Evolutionary conservation across 2,329 filamentous ascomycete species (phyloP).

Genomic region (Ophiostoma ulmi): DNA sequence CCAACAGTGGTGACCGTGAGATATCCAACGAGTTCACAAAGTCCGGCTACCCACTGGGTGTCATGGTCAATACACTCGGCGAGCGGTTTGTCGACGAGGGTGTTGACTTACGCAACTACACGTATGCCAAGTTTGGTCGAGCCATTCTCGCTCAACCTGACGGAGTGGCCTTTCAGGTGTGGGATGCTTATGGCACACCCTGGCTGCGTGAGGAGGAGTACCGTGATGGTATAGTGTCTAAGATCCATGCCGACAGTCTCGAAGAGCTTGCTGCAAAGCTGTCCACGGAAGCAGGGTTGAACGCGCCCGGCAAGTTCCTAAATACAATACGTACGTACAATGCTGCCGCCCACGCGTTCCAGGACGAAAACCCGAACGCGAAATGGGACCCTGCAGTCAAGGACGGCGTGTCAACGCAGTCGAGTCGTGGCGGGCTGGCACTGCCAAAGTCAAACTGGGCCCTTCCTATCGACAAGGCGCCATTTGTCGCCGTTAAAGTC

Average conservation of each 20-base stretch:
- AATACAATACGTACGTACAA: not conserved
- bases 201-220: constrained; percentile 35
- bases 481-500: constrained; percentile 60
- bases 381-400: constrained; percentile 57
- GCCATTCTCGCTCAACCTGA: constrained; percentile 57
- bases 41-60: constrained; percentile 60
- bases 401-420: constrained; percentile 59
- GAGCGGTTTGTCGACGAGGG: constrained; percentile 63
- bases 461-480: constrained; percentile 49
- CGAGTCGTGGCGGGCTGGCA: constrained; percentile 38
- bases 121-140: constrained; percentile 60
- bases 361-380: constrained; percentile 39
- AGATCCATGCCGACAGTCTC: not conserved
- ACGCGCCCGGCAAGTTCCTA: not conserved
- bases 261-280: not conserved
- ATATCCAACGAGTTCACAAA: constrained; percentile 64
- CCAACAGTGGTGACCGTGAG: constrained; percentile 50
- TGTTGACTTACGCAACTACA: constrained; percentile 60
- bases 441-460: constrained; percentile 64
- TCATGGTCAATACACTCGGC: constrained; percentile 58
- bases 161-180: constrained; percentile 58
- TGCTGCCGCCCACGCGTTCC: not conserved
- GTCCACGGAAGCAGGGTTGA: not conserved
- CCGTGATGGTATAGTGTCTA: not conserved
- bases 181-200: constrained; percentile 48